Conservation (phyloP, 2,329 filamentous ascomycete genomes). For the Monilinia aucupariae region DNA sequence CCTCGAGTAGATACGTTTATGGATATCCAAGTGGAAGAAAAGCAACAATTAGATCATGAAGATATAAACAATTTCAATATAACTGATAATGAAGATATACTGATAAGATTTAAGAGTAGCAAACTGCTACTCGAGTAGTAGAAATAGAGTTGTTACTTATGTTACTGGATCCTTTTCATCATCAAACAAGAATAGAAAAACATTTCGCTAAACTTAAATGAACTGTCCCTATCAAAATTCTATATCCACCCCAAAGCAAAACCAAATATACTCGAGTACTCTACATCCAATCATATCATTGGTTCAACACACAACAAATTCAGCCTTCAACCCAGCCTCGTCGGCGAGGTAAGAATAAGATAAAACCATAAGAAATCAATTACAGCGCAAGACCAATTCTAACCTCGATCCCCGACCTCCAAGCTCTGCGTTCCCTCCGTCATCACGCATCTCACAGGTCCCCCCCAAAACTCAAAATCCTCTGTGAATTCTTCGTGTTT, state of each 20-base stretch:
- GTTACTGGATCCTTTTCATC: too few species aligned
- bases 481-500: background rate
- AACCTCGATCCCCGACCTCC: background rate
- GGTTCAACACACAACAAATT: conserved; percentile 8
- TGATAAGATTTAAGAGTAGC: background rate
- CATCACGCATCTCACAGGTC: background rate
- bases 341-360: conserved; percentile 8
- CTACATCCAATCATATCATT: conserved; percentile 7
- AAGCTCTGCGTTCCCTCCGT: background rate
- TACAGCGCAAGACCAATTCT: background rate
- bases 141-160: too few species aligned
- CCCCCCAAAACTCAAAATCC: background rate
- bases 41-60: background rate
- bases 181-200: background rate
- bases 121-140: too few species aligned
- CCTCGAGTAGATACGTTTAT: background rate
- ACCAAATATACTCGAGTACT: background rate
- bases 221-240: background rate
- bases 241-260: background rate
- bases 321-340: conserved; percentile 15
- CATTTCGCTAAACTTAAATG: background rate
- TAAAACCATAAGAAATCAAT: background rate
- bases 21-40: background rate
- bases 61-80: background rate
- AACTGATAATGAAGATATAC: background rate